Conservation (phyloP, 257 asterid species). For the Solanum infundibuliforme region DNA sequence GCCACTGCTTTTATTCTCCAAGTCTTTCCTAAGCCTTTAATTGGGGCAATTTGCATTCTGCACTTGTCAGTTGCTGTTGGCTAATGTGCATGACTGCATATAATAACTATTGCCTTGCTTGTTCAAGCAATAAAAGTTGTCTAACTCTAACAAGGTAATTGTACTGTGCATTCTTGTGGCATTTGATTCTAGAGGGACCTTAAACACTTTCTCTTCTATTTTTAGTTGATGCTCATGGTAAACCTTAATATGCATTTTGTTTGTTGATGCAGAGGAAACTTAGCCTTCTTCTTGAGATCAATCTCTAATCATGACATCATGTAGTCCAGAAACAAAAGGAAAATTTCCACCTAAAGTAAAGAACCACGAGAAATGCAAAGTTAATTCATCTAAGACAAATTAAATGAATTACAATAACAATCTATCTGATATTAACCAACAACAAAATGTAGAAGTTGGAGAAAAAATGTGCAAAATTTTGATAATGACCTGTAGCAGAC, state of each 20-base stretch:
- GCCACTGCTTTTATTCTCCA: background rate
- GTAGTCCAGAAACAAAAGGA: background rate
- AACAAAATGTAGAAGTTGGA: background rate
- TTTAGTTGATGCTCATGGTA: background rate
- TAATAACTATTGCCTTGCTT: background rate
- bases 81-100: background rate
- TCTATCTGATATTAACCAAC: background rate
- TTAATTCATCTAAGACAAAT: background rate
- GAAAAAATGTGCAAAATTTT: background rate
- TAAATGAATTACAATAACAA: background rate
- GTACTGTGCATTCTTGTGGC: background rate
- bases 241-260: background rate
- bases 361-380: background rate
- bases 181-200: background rate
- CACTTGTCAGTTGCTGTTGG: background rate
- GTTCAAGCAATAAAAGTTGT: background rate
- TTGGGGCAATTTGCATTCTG: background rate
- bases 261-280: background rate
- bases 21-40: background rate
- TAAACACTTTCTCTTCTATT: background rate
- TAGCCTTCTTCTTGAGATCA: background rate
- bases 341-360: background rate
- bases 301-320: background rate
- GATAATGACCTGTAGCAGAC: background rate
- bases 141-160: background rate